phyloP scores from a whole-genome alignment of 2,329 filamentous ascomycete species.

The Harringtonia aguacate region DNA sequence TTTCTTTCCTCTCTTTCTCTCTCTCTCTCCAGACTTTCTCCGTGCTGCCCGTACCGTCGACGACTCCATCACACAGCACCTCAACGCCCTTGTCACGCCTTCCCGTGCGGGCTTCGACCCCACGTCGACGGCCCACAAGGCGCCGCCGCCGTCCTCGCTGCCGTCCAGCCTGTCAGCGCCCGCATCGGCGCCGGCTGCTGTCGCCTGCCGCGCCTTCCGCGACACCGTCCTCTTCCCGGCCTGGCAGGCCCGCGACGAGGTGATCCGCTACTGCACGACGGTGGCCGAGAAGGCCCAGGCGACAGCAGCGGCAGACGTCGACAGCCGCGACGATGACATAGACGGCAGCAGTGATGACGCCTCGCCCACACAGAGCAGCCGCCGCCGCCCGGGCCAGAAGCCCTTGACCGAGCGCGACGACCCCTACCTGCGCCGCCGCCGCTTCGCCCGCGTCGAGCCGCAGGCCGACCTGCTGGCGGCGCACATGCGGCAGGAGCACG shows the following conservation, averaged over 20 bases:
- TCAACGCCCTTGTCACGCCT: constrained; percentile 80
- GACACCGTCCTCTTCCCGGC: constrained; percentile 72
- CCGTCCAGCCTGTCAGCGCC: constrained; percentile 43
- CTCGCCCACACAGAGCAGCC: too few species aligned
- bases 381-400: too few species aligned
- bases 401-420: constrained; percentile 76
- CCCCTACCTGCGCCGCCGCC: constrained; percentile 71
- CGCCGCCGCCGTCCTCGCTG: constrained; percentile 31
- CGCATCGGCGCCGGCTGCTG: constrained; percentile 43
- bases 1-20: neutral
- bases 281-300: constrained; percentile 45
- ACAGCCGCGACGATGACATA: too few species aligned
- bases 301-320: constrained; percentile 68
- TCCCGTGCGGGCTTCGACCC: constrained; percentile 66
- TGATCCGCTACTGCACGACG: constrained; percentile 78
- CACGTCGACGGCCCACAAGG: constrained; percentile 58
- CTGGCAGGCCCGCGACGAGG: constrained; percentile 74
- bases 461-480: constrained; percentile 70
- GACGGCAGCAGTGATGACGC: too few species aligned
- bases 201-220: constrained; percentile 67
- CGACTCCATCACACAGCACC: constrained; percentile 85
- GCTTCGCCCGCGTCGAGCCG: constrained; percentile 71
- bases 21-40: constrained; percentile 61
- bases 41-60: constrained; percentile 81
- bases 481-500: constrained; percentile 62